Base-by-base conservation (phyloP, 768 basidiomycete genomes). In the Lactarius vividus region DNA sequence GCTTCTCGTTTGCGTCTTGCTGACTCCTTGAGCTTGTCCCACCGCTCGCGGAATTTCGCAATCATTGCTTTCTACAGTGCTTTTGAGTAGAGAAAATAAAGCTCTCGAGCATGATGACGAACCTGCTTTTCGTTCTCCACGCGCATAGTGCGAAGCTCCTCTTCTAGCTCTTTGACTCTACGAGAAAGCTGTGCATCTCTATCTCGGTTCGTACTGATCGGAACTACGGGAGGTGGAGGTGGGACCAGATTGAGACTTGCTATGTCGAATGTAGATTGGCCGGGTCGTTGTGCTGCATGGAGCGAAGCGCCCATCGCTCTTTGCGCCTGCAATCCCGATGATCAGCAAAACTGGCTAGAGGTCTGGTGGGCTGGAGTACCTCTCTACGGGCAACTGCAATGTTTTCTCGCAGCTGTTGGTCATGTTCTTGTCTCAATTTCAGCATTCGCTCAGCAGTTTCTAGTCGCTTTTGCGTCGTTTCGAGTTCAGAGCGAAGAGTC, bases 11-110 rank as follows among this genome's bases (percentile, higher is more conserved):
- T 93, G 66, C 89, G 85, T 75, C 88, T 92, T 9, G 91, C 89
- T 31, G 89, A 89, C 72, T 94, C 93, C 74, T 94, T 94, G 63
- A 94, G 79, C 75, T 92, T 93, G 74, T 91, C 90, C 92, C 92
- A 94, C 46, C 91, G 83, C 76, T 94, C 92, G 31, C 89, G 85
- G 76, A 91, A 94, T 71, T 89, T 88, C 26, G 82, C 80, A 69
- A 93, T 92, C 84, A 92, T 89, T 13, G 85, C 80, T 86, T 88
- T 91, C 92, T 94, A 76, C 65, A 71, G 23, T 53, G 15, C 65
- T 57, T 72, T 59, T 72, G 42, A 56, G n/a, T 10, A 10, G 63
- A 59, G 59, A 56, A 53, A 42, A 56, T 64, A 40, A 37, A 64
- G 15, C n/a, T 62, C 28, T n/a, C 46, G 26, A 52, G 35, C 37